Conservation (phyloP, 371 early-diverging fungal species). For the Lichtheimia ramosa region DNA sequence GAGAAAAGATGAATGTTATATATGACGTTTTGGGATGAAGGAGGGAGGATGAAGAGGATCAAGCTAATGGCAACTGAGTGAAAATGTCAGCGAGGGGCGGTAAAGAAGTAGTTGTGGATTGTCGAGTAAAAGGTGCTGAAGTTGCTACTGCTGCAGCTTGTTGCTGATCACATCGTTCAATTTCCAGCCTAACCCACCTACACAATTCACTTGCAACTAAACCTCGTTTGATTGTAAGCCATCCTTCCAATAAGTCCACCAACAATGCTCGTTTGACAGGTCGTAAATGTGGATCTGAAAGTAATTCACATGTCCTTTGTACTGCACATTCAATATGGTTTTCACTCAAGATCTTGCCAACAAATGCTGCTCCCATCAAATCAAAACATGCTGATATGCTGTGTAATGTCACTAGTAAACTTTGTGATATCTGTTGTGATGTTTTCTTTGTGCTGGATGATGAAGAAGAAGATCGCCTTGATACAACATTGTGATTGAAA, state of each 20-base stretch:
- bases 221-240: constrained; percentile 39
- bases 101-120: not conserved
- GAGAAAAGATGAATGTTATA: not conserved
- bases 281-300: constrained; percentile 21
- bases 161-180: constrained; percentile 40
- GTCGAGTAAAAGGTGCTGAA: not conserved
- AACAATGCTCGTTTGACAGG: constrained; percentile 29
- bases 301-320: constrained; percentile 37
- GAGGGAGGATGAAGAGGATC: not conserved
- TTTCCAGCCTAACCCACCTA: constrained; percentile 33
- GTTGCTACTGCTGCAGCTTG: not conserved
- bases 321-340: constrained; percentile 44
- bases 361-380: constrained; percentile 43
- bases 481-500: not conserved
- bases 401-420: constrained; percentile 23
- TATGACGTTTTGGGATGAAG: not conserved
- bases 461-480: constrained; percentile 7
- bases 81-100: not conserved
- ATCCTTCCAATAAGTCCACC: constrained; percentile 34
- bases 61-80: not conserved
- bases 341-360: constrained; percentile 38
- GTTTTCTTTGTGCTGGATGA: constrained; percentile 5
- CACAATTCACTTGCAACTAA: constrained; percentile 34
- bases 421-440: not conserved
- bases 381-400: constrained; percentile 44